Conservation (phyloP, 2,329 filamentous ascomycete genomes). For the Penicillium sp. region DNA sequence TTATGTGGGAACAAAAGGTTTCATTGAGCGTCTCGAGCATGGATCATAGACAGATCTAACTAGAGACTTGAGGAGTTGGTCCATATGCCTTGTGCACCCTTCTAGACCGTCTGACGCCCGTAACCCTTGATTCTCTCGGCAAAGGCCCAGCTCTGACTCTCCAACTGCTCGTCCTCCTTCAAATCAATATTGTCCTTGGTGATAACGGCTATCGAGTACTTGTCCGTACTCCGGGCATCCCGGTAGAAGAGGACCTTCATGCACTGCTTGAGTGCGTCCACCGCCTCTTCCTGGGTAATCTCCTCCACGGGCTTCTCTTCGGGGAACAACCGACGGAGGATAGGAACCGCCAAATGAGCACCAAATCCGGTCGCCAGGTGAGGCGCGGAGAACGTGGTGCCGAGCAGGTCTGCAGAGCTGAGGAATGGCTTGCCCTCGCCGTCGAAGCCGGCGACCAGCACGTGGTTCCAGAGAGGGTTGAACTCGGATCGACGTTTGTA, state of each 20-base stretch:
- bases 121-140: constrained; percentile 93
- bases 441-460: constrained; percentile 86
- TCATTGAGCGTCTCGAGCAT: constrained; percentile 9
- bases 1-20: not conserved
- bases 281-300: constrained; percentile 70
- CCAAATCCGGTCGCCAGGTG: constrained; percentile 91
- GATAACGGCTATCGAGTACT: constrained; percentile 84
- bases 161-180: constrained; percentile 77
- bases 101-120: constrained; percentile 66
- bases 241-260: constrained; percentile 99
- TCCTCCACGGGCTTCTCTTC: constrained; percentile 71
- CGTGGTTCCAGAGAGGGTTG: constrained; percentile 94
- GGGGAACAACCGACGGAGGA: constrained; percentile 75
- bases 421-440: constrained; percentile 77
- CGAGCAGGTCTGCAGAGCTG: constrained; percentile 82
- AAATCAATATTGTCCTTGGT: constrained; percentile 84
- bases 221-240: constrained; percentile 85
- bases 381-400: constrained; percentile 83
- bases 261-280: constrained; percentile 79
- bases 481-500: constrained; percentile 93
- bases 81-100: not conserved
- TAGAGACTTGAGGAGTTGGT: not conserved
- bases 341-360: constrained; percentile 83
- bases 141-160: constrained; percentile 97
- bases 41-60: constrained; percentile 29